Evolutionary conservation across 2,329 filamentous ascomycete genomes (phyloP).

Genomic region (Samsoniella hepiali): DNA sequence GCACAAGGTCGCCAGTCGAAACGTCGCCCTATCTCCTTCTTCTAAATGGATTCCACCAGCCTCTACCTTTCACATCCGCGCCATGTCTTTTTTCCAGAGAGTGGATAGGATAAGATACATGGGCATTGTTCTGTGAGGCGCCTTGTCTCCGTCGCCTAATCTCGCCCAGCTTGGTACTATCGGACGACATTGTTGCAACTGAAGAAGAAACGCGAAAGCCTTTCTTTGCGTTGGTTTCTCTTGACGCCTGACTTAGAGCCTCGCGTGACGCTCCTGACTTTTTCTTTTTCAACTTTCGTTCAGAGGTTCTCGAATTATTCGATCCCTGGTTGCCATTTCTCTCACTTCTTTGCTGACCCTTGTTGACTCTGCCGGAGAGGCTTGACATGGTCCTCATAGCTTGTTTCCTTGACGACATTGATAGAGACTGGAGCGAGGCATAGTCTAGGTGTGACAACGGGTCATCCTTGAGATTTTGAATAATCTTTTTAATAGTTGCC

Average conservation of each 20-base stretch:
- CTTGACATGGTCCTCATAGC: constrained; percentile 48
- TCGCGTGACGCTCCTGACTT: background rate
- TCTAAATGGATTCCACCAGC: constrained; percentile 14
- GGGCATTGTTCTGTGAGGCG: background rate
- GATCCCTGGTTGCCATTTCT: background rate
- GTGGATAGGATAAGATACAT: constrained; percentile 2
- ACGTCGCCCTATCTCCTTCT: background rate
- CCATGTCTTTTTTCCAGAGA: background rate
- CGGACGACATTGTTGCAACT: constrained; percentile 30
- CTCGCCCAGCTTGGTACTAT: constrained; percentile 46
- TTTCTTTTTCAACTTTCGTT: background rate
- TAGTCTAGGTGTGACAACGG: constrained; percentile 41
- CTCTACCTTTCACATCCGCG: background rate
- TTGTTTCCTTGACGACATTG: constrained; percentile 45
- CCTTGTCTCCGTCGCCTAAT: constrained; percentile 26
- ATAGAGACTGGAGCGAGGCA: constrained; percentile 44
- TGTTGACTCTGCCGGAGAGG: constrained; percentile 37
- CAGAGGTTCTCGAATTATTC: background rate
- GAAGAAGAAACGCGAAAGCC: constrained; percentile 9
- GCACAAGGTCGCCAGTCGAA: background rate
- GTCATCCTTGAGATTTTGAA: constrained; percentile 34
- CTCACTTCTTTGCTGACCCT: background rate
- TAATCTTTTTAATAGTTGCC: constrained; percentile 39
- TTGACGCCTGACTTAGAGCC: background rate
- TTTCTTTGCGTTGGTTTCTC: constrained; percentile 21